These are phyloP conservation scores for Zizania latifolia DNA, from an alignment of 176 grass and related monocot species.

Conservation along the genomic window DNA sequence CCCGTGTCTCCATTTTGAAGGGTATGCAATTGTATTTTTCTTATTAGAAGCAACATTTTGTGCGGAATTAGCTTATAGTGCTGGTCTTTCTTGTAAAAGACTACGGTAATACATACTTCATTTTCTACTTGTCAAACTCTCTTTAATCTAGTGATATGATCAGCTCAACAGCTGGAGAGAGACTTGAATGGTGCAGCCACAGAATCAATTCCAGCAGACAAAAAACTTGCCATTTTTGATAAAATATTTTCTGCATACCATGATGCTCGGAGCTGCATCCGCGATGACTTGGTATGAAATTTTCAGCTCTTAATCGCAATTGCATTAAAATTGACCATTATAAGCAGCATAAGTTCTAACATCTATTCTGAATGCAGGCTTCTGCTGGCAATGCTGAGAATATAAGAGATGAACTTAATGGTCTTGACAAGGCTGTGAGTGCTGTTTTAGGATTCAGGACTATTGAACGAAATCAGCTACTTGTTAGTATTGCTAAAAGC, in stretches of 20 bases:
- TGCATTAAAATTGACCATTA: no score
- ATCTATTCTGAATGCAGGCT: slow-evolving; percentile 46
- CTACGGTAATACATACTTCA: background rate
- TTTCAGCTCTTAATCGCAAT: background rate
- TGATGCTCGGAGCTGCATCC: slow-evolving; percentile 94
- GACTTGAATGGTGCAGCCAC: slow-evolving; percentile 57
- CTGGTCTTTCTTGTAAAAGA: background rate
- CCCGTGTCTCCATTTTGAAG: slow-evolving; percentile 94
- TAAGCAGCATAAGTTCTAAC: background rate
- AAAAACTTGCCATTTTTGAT: slow-evolving; percentile 88
- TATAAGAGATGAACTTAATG: slow-evolving; percentile 90
- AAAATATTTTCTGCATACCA: slow-evolving; percentile 98
- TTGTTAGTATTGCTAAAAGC: slow-evolving; percentile 92
- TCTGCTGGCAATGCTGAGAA: slow-evolving; percentile 80
- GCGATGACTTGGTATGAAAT: slow-evolving; percentile 79
- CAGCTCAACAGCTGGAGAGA: slow-evolving; percentile 98
- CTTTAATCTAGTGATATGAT: slow-evolving; percentile 55
- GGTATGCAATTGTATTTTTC: slow-evolving; percentile 45
- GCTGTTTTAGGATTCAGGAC: slow-evolving; percentile 85
- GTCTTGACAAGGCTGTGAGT: slow-evolving; percentile 96
- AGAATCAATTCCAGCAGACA: slow-evolving; percentile 72
- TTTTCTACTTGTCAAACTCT: slow-evolving; percentile 27
- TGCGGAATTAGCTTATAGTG: background rate
- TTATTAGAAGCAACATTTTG: background rate
- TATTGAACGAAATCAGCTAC: slow-evolving; percentile 83